Base-by-base conservation (phyloP, 257 asterid species). In the Vinca minor region DNA sequence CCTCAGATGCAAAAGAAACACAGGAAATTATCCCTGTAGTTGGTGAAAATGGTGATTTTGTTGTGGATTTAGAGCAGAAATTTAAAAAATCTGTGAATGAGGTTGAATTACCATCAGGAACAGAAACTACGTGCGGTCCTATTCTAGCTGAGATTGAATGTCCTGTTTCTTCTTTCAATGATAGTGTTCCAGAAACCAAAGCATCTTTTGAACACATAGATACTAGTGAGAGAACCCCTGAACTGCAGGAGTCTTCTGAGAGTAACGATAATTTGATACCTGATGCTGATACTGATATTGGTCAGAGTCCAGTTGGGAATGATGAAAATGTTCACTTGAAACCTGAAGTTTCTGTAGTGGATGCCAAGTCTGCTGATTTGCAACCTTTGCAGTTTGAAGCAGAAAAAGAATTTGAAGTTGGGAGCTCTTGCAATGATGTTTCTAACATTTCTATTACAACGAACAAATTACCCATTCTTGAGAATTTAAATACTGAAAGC, bases 391-490 rank as follows among this genome's bases (percentile, higher is more conserved):
- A 72, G 17, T 69, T 64, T 69, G 81, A 73, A 78, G 75, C 65
- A 72, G 72, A 77, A 62, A 18, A 58, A 61, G 79, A 66, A 48
- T 62, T 79, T 63, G 78, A 69, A 73, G 74, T 44, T 50, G 79
- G 59, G 32, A 29, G 74, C 61, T 34, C 59, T 45, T 56, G 66
- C 66, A 73, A 67, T 63, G 52, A 31, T 50, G 65, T 75, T 74
- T 59, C 75, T 53, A 82, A 74, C 64, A 66, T 68, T 49, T 65
- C 74, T 62, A 71, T 59, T 59, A 36, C 66, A 44, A 62, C 34
- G n/a, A 81, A 71, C 60, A 74, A 69, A 65, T 72, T 41, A 35
- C 67, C 62, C 70, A 66, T 42, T 67, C 17, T 62, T 66, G 86
- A 67, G 65, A 55, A 31, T 23, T 66, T 64, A 44, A 76, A 66